Evolutionary conservation across 2,329 filamentous ascomycete genomes (phyloP).

Genomic region (Escovopsis weberi): DNA sequence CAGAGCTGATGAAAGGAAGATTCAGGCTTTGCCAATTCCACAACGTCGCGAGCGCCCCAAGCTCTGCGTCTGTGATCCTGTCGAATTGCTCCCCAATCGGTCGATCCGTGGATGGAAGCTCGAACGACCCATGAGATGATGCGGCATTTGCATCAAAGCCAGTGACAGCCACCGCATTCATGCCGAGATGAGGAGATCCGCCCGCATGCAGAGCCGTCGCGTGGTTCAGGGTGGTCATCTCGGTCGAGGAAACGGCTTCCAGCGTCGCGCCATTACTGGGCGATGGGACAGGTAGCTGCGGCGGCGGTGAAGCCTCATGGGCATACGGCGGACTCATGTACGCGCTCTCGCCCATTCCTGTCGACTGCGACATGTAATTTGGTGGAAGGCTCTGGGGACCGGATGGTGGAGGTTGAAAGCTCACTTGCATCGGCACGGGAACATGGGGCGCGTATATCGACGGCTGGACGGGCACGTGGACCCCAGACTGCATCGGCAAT

Average conservation of each 20-base stretch:
- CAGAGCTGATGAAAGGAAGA: constrained; percentile 1
- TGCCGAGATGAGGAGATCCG: no score
- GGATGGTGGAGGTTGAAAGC: not conserved
- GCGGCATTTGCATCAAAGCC: no score
- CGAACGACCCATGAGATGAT: no score
- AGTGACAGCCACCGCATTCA: no score
- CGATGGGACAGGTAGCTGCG: no score
- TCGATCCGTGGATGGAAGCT: no score
- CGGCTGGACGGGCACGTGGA: not conserved
- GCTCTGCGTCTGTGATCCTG: constrained; percentile 1
- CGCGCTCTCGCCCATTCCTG: not conserved
- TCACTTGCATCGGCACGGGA: not conserved
- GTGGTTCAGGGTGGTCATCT: no score
- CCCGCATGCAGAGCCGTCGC: no score
- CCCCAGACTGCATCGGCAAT: not conserved
- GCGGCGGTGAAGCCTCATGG: not conserved
- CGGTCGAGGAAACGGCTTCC: no score
- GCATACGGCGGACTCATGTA: not conserved
- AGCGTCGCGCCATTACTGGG: not conserved
- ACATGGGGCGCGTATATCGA: not conserved
- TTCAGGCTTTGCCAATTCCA: constrained; percentile 3
- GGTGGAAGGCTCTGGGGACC: not conserved
- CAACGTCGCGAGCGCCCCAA: not conserved
- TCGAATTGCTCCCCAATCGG: not conserved
- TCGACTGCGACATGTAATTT: not conserved